A percentile compares a stretch with the other conserved stretches of the same genome.
phyloP scores from a whole-genome alignment of 768 basidiomycete genomes.

The Lactifluus hygrophoroides region DNA sequence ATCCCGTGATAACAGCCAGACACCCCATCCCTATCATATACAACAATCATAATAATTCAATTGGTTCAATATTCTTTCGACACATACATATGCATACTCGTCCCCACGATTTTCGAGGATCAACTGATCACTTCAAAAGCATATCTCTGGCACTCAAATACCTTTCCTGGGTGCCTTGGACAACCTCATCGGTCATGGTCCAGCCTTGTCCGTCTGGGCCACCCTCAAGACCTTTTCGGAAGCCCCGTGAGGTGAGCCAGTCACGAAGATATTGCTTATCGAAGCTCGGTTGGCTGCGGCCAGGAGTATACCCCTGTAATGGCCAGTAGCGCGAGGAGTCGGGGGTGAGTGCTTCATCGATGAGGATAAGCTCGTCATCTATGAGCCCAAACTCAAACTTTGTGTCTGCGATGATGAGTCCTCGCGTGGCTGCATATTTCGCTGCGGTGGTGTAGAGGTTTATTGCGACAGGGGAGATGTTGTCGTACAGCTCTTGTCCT shows the following conservation, averaged over 20 bases:
- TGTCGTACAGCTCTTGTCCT: too few species aligned
- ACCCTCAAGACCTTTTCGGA: constrained; percentile 65
- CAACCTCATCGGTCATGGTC: constrained; percentile 63
- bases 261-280: constrained; percentile 97
- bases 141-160: constrained; percentile 71
- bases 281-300: constrained; percentile 80
- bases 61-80: neutral
- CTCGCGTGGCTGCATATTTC: constrained; percentile 58
- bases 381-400: too few species aligned
- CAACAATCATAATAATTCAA: too few species aligned
- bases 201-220: constrained; percentile 70
- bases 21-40: too few species aligned
- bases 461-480: constrained; percentile 54
- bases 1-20: neutral
- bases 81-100: neutral
- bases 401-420: too few species aligned
- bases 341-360: too few species aligned
- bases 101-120: neutral
- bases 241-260: constrained; percentile 69
- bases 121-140: constrained; percentile 26
- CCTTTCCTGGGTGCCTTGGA: constrained; percentile 65
- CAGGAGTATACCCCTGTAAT: constrained; percentile 56
- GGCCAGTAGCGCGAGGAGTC: constrained; percentile 99
- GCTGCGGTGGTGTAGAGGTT: constrained; percentile 68
- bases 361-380: too few species aligned